Percentiles rank a stretch among this genome's conserved stretches.
Conservation (phyloP, 2,329 filamentous ascomycete species). For the Trichoderma endophyticum region DNA sequence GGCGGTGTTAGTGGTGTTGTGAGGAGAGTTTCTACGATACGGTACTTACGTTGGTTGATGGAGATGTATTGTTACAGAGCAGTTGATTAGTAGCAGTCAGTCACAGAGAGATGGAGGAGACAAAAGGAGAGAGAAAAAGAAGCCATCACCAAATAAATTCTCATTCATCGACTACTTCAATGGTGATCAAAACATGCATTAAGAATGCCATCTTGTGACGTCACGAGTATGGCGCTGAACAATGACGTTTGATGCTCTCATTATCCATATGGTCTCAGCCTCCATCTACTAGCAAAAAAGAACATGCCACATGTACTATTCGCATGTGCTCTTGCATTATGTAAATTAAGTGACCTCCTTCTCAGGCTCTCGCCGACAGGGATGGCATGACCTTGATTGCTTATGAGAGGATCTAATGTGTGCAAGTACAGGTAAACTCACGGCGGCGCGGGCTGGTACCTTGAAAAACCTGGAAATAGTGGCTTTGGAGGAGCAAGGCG, state of each 20-base stretch:
- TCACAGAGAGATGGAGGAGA: neutral
- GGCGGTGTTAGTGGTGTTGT: neutral
- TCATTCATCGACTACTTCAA: neutral
- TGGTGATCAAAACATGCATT: neutral
- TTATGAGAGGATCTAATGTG: neutral
- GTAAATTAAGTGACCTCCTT: conserved; percentile 1
- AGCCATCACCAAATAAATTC: neutral
- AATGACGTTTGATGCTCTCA: conserved; percentile 1
- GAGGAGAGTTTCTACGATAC: neutral
- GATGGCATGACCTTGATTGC: neutral
- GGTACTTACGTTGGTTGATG: neutral
- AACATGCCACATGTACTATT: neutral
- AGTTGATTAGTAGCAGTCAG: neutral
- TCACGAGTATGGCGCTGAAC: neutral
- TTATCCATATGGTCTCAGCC: neutral
- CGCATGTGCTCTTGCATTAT: neutral
- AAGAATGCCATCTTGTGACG: conserved; percentile 3
- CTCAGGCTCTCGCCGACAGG: neutral
- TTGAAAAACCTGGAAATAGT: conserved; percentile 2
- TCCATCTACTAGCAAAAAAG: neutral
- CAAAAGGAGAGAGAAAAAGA: neutral
- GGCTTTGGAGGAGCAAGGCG: neutral
- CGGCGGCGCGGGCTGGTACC: neutral
- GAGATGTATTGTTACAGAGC: neutral
- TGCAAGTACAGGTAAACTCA: neutral